Conservation (phyloP, 148 eudicot genomes). For the Rhododendron griersonianum region DNA sequence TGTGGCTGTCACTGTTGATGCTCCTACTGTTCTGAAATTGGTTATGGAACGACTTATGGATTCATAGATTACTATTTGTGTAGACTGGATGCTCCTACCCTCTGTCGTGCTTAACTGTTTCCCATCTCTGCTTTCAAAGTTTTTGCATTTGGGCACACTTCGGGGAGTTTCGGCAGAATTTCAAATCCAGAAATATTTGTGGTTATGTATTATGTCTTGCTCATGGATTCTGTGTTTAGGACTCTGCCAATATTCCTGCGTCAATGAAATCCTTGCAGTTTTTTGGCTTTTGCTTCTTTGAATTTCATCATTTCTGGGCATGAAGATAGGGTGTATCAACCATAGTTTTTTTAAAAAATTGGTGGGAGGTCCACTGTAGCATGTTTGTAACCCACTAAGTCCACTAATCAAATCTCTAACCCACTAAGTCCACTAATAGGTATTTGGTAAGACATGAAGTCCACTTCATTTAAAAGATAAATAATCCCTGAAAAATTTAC, state of each 20-base stretch:
- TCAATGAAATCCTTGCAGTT: background rate
- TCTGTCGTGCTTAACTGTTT: background rate
- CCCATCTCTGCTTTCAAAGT: background rate
- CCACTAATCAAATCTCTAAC: no score
- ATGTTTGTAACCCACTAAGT: no score
- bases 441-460: no score
- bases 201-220: background rate
- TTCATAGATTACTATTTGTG: conserved; percentile 18
- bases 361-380: no score
- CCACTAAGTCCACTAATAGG: no score
- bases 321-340: background rate
- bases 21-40: conserved; percentile 59
- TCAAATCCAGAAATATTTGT: background rate
- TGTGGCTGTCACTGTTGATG: conserved; percentile 55
- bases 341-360: no score
- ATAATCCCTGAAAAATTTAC: no score
- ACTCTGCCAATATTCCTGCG: background rate
- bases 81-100: background rate
- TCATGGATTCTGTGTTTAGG: background rate
- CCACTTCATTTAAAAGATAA: no score
- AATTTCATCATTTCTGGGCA: background rate
- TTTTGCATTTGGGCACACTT: background rate
- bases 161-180: background rate
- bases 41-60: conserved; percentile 76
- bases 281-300: background rate